Percentiles rank a stretch among this genome's conserved stretches.
These are phyloP conservation scores for Cercospora sp. DNA, from an alignment of 2,329 filamentous ascomycete genomes.

Conservation along the genomic window DNA sequence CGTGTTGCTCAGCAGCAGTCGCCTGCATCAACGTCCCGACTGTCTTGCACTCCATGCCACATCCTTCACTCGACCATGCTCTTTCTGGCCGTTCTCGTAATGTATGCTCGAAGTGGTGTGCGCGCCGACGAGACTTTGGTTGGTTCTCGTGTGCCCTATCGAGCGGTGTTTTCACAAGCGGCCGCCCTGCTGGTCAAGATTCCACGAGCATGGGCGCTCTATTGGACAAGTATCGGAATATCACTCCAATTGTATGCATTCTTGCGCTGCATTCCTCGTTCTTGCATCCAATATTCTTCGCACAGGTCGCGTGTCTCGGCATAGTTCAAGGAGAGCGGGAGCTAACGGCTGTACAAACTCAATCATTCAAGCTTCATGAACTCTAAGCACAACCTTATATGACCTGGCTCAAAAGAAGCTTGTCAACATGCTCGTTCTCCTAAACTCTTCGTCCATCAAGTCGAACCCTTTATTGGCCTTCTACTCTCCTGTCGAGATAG, in stretches of 20 bases:
- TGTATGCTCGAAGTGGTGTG: background rate
- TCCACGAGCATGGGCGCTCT: background rate
- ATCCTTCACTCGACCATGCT: background rate
- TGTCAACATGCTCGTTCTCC: background rate
- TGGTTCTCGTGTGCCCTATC: background rate
- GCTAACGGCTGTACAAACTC: constrained; percentile 5
- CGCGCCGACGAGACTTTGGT: background rate
- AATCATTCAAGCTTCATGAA: constrained; percentile 7
- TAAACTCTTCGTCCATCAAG: background rate
- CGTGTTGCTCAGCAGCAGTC: background rate
- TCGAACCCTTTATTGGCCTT: background rate
- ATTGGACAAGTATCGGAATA: background rate
- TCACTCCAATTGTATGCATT: background rate
- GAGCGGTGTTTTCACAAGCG: background rate
- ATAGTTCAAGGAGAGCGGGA: background rate
- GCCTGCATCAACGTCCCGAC: background rate
- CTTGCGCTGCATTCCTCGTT: background rate
- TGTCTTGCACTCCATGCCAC: background rate
- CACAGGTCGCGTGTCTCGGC: background rate
- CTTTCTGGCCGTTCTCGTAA: background rate
- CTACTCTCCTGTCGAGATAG: background rate
- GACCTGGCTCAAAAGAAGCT: background rate
- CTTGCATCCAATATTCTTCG: background rate
- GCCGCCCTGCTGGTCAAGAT: background rate
- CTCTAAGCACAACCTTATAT: constrained; percentile 7